Conservation (phyloP, 1,284 basidiomycete genomes). For the Puccinia brachypodii region DNA sequence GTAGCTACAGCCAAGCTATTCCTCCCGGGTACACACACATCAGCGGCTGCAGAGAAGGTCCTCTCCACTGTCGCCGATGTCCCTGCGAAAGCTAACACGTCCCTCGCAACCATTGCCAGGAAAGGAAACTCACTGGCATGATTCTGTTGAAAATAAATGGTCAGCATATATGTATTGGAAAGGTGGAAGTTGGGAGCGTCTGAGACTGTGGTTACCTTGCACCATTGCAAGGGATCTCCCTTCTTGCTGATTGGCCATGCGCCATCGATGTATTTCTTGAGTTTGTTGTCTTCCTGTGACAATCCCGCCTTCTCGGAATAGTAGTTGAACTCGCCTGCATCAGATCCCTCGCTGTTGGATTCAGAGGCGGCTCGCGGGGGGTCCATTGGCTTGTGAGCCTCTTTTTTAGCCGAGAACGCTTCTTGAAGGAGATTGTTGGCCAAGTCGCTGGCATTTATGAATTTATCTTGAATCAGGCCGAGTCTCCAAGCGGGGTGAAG, state of each 20-base stretch:
- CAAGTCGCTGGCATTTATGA: background rate
- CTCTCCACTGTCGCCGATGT: background rate
- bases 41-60: background rate
- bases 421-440: background rate
- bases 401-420: background rate
- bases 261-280: background rate
- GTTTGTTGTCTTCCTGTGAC: background rate
- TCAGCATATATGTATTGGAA: no score
- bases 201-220: background rate
- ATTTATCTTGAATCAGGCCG: background rate
- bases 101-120: background rate
- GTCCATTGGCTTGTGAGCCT: background rate
- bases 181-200: background rate
- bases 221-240: background rate
- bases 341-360: background rate
- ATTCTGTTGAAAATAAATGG: background rate
- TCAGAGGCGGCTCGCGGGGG: background rate
- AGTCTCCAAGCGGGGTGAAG: conserved; percentile 17
- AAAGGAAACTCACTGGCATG: background rate
- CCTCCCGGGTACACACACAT: background rate
- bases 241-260: background rate
- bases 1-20: background rate
- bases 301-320: background rate
- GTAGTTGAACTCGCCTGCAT: background rate
- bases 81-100: background rate